These are phyloP conservation scores for Lagerstroemia speciosa DNA, from an alignment of 345 rosid genomes.

Conservation along the genomic window DNA sequence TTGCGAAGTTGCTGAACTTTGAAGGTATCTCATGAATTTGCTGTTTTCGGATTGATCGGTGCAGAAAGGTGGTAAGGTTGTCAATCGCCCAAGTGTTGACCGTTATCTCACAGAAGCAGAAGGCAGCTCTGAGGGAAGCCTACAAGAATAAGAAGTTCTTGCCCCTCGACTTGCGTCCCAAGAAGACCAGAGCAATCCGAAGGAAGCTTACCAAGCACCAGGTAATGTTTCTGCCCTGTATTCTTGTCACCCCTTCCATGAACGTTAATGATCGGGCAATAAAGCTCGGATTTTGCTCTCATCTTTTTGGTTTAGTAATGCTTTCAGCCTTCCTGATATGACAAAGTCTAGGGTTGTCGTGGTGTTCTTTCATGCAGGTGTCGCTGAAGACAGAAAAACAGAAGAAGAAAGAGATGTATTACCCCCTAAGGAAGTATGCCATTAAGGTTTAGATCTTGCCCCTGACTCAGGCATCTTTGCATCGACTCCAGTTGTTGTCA, in stretches of 20 bases:
- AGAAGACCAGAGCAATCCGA: constrained; percentile 90
- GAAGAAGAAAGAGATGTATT: constrained; percentile 82
- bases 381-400: constrained; percentile 76
- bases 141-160: constrained; percentile 65
- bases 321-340: neutral
- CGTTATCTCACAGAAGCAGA: constrained; percentile 82
- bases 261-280: neutral
- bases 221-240: constrained; percentile 27
- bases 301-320: neutral
- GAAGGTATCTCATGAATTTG: too few relatives aligned
- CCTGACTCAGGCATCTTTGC: too few relatives aligned
- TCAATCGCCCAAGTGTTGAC: constrained; percentile 90
- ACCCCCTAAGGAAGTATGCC: constrained; percentile 80
- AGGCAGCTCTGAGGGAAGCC: constrained; percentile 70
- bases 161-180: constrained; percentile 92
- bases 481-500: too few relatives aligned
- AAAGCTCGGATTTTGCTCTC: neutral
- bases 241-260: neutral
- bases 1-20: too few relatives aligned
- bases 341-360: neutral
- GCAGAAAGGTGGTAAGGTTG: constrained; percentile 88
- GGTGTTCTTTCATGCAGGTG: constrained; percentile 23
- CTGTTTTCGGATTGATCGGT: neutral
- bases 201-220: constrained; percentile 90
- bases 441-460: constrained; percentile 53